A percentile compares a stretch with the other conserved stretches of the same genome.
These are phyloP conservation scores for Bacterosira constricta DNA, from an alignment of 108 stramenopile species.

Conservation along the genomic window DNA sequence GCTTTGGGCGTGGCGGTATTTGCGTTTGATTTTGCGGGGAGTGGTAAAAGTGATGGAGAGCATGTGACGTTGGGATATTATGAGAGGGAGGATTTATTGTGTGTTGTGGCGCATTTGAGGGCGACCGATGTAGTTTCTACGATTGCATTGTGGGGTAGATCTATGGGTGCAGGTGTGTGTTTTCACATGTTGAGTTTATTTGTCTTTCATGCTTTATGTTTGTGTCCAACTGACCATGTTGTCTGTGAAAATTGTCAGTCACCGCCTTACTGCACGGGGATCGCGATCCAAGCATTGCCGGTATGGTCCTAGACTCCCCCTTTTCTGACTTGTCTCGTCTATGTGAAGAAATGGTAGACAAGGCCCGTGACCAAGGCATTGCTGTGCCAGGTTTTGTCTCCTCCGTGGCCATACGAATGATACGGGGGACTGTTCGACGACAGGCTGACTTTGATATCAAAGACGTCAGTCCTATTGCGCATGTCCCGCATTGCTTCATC, in stretches of 20 bases:
- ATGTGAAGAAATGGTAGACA: slow-evolving; percentile 97
- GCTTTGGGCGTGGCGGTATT: slow-evolving; percentile 93
- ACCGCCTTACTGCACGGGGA: slow-evolving; percentile 98
- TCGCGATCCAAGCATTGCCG: slow-evolving; percentile 95
- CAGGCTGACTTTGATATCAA: slow-evolving; percentile 92
- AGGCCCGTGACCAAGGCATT: slow-evolving; percentile 90
- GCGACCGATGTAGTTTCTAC: slow-evolving; percentile 89
- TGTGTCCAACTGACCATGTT: neutral
- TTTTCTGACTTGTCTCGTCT: slow-evolving; percentile 93
- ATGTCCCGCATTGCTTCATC: slow-evolving; percentile 93
- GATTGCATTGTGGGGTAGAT: slow-evolving; percentile 98
- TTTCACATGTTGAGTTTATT: too few relatives aligned
- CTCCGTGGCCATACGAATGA: slow-evolving; percentile 82
- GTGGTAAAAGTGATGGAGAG: slow-evolving; percentile 95
- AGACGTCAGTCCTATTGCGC: slow-evolving; percentile 85
- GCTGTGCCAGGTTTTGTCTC: slow-evolving; percentile 80
- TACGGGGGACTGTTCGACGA: slow-evolving; percentile 83
- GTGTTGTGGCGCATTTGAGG: slow-evolving; percentile 91
- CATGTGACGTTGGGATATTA: slow-evolving; percentile 96
- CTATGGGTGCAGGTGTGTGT: slow-evolving; percentile 91
- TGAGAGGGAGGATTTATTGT: slow-evolving; percentile 96
- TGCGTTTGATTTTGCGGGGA: slow-evolving; percentile 98
- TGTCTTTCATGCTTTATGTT: too few relatives aligned
- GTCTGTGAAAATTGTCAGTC: slow-evolving; percentile 38
- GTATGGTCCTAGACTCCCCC: slow-evolving; percentile 97